Evolutionary conservation across 2,329 filamentous ascomycete genomes (phyloP).

Genomic region (Botryosphaeria dothidea): DNA sequence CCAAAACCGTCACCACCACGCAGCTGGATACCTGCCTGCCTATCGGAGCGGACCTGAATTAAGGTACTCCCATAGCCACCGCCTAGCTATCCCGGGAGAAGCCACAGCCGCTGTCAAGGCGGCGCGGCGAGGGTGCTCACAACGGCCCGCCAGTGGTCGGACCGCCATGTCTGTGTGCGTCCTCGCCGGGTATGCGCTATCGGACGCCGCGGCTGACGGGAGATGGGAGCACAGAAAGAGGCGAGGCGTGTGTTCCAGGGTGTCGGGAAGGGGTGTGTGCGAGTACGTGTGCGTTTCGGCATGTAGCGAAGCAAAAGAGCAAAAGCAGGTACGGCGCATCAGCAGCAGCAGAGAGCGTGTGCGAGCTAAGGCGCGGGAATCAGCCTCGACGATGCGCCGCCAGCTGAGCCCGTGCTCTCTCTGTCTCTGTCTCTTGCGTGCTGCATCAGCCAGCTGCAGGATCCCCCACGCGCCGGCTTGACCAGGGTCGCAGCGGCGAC

Average conservation of each 20-base stretch:
- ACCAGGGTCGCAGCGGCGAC: not conserved
- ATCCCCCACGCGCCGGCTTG: constrained; percentile 6
- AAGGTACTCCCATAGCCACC: constrained; percentile 12
- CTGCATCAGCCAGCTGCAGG: constrained; percentile 12
- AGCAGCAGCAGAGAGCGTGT: not conserved
- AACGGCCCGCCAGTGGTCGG: constrained; percentile 1
- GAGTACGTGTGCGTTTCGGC: not conserved
- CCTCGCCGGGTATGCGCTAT: not conserved
- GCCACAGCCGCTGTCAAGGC: constrained; percentile 19
- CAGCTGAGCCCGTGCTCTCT: constrained; percentile 2
- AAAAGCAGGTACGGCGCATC: constrained; percentile 13
- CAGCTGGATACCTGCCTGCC: constrained; percentile 1
- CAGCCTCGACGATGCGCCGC: constrained; percentile 8
- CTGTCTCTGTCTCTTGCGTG: not conserved
- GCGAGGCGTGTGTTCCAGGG: constrained; percentile 5
- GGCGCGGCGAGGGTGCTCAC: constrained; percentile 1
- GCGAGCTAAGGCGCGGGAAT: not conserved
- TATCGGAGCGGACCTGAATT: constrained; percentile 9
- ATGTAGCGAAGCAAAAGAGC: not conserved
- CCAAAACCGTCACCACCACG: not conserved
- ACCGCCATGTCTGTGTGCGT: not conserved
- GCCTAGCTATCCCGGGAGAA: not conserved
- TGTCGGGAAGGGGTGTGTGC: not conserved
- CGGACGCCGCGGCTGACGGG: constrained; percentile 14
- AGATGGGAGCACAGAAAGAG: constrained; percentile 7